Evolutionary conservation across 2,329 filamentous ascomycete genomes (phyloP).

Genomic region (Diaporthe amygdali): DNA sequence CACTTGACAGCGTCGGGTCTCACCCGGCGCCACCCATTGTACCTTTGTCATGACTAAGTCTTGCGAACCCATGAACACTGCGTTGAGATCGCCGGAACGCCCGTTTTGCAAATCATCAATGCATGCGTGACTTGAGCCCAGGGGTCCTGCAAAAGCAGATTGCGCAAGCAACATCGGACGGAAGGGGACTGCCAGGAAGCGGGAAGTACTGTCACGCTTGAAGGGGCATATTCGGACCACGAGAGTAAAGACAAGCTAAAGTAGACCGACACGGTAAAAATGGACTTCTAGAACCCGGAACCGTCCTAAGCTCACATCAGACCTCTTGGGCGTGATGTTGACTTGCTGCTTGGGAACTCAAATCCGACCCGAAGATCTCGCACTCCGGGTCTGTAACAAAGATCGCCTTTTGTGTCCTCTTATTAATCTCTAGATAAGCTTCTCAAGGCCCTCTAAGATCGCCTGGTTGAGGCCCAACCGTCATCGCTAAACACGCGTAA

Average conservation of each 20-base stretch:
- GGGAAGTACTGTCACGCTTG: not conserved
- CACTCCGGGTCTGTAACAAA: not conserved
- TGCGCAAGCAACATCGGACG: slow-evolving; percentile 7
- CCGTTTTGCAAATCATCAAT: slow-evolving; percentile 14
- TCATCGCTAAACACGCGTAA: not conserved
- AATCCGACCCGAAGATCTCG: not conserved
- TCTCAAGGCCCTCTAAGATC: not conserved
- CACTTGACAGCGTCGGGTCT: not conserved
- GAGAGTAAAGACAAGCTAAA: not conserved
- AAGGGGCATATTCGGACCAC: too few relatives aligned
- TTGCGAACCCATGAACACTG: not conserved
- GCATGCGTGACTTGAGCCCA: too few relatives aligned
- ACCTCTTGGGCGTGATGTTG: not conserved
- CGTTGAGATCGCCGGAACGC: slow-evolving; percentile 7
- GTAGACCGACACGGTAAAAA: not conserved
- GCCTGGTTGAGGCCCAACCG: not conserved
- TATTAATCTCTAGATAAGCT: not conserved
- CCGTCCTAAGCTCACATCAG: not conserved
- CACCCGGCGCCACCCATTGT: not conserved
- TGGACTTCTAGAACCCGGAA: not conserved
- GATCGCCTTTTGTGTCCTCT: not conserved
- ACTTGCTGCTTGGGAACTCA: not conserved
- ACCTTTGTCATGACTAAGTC: not conserved
- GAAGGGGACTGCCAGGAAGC: not conserved
- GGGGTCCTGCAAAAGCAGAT: too few relatives aligned